Conservation (phyloP, 345 rosid species). For the Syzygium jambos region DNA sequence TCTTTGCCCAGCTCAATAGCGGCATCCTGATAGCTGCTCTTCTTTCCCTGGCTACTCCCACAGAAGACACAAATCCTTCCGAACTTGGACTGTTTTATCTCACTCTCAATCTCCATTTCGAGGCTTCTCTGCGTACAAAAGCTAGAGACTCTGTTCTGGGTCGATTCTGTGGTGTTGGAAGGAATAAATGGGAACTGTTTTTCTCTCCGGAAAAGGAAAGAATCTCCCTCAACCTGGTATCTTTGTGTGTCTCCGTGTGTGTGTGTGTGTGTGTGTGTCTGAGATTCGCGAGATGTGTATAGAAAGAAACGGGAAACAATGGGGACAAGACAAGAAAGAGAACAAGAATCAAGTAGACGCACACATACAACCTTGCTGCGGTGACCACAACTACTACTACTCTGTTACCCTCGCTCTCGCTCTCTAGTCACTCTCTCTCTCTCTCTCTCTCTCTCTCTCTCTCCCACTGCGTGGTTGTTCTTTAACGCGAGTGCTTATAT, state of each 20-base stretch:
- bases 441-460: neutral
- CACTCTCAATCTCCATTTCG: slow-evolving; percentile 7
- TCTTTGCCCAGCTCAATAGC: slow-evolving; percentile 79
- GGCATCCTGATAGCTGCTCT: slow-evolving; percentile 82
- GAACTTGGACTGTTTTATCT: slow-evolving; percentile 37
- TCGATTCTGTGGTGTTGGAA: neutral
- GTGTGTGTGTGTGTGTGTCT: neutral
- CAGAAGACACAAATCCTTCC: slow-evolving; percentile 79
- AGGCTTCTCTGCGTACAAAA: neutral
- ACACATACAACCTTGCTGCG: neutral
- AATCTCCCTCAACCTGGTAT: neutral
- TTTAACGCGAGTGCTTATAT: neutral
- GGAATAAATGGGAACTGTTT: neutral
- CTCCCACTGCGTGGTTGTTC: neutral
- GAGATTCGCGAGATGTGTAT: neutral
- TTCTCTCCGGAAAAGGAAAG: neutral
- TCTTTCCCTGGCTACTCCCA: slow-evolving; percentile 84
- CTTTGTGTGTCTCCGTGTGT: neutral
- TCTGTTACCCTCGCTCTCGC: neutral
- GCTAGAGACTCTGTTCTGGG: neutral
- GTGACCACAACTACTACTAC: neutral
- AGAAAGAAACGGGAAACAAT: neutral
- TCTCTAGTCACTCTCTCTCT: neutral
- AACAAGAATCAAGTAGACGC: neutral
- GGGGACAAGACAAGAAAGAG: neutral